Evolutionary conservation across 2,329 filamentous ascomycete species (phyloP), one percentile per base, ranked within the genome.

Genomic region (Beauveria australis): DNA sequence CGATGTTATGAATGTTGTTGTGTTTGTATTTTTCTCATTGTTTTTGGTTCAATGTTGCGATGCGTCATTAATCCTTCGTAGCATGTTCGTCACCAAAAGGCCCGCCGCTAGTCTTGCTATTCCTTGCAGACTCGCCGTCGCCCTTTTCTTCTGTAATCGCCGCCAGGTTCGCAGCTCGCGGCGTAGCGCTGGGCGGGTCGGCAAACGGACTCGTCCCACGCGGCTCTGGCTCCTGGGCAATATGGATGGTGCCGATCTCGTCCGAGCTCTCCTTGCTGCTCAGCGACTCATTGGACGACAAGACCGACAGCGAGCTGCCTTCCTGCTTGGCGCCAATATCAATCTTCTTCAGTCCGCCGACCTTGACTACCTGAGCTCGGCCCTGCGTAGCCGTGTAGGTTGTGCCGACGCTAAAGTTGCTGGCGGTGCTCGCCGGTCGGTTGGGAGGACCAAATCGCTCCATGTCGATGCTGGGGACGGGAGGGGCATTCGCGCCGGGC

Each of bases 401-500:
- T 22, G 85, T 86, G 19, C 86, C 85, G 60, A 89, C 83, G 67
- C 84, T 88, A 69, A 88, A 88, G 41, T 82, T 81, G 72, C 80
- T 82, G 59, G 75, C 79, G 6, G 77, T 78, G 67, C 83, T 86
- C 66, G 78, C 79, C 24, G 79, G 84, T 62, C 75, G 77, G 57
- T 47, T 41, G 67, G 61, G 67, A 67, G 61, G 67, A 41, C 75
- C 78, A 69, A 84, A 87, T 69, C 80, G 84, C 63, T 81, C 81
- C 64, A 81, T 84, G 67, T 92, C 86, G 67, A 94, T 86, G 61
- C 78, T 78, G 7, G 89, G 89, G 6, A 93, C 87, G 0, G 90
- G 89, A 3, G 91, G 90, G 19, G 88, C 77, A 54, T 78, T 75
- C 61, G 79, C 75, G 43, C 81, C 81, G 33, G 89, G 89, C 74